Base-by-base conservation (phyloP, 805 yeast species). In the Candida anglica region DNA sequence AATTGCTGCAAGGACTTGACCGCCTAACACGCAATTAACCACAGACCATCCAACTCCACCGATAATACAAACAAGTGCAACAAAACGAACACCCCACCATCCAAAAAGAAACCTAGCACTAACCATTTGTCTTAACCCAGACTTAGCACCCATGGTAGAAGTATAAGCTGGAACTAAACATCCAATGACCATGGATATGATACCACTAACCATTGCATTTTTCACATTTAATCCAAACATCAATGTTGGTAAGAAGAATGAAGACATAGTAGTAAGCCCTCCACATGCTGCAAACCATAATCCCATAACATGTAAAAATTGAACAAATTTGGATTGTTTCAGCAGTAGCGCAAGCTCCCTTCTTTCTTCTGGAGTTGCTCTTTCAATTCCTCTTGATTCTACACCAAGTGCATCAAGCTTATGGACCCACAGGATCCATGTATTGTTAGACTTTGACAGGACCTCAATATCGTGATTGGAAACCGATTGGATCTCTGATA, bases 201-300 rank as follows among this genome's bases (percentile, higher is more conserved):
- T 28, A 0, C 67, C 66, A 23, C 63, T 48, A 14, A 58, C 37
- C 29, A 62, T 36, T 3, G 63, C 36, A 39, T 59, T 51, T 29
- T 41, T 47, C 19, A 53, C 28, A 32, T 52, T 49, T 9, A 61
- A 43, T 1, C 59, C 58, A 29, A 38, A 61, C 6, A 52, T 21
- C 18, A 62, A 37, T 0, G 63, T 51, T 4, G 66, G 59, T 13
- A 60, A 41, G 32, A 60, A 62, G 37, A 57, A 62, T 16, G 65
- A 54, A 3, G 62, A 52, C 66, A 59, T 61, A 6, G 67, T 54
- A 3, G 66, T 59, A 19, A 62, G 39, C 1, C 68, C 66, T 8
- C 65, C 66, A 40, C 66, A 58, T 2, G 61, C 67, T 23, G 67
- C 59, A 36, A 57, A 47, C 66, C 66, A 62, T 8, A 62, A 50